Percentiles rank a stretch among this genome's conserved stretches.
phyloP scores from a whole-genome alignment of 352 stramenopile genomes.

The Phytophthora cactorum region DNA sequence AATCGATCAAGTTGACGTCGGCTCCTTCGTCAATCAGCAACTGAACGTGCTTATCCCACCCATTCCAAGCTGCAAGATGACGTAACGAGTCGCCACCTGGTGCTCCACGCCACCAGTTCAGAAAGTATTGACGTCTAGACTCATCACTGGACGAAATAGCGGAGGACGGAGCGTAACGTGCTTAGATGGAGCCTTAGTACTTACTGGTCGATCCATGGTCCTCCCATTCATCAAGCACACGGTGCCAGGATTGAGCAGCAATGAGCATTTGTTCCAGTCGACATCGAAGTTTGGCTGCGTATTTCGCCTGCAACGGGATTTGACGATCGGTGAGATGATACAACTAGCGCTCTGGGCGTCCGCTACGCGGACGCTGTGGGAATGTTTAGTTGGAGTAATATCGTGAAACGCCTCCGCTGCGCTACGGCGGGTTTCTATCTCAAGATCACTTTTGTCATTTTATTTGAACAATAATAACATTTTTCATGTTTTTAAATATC shows the following conservation, averaged over 20 bases:
- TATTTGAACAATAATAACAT: too few relatives aligned
- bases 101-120: slow-evolving; percentile 30
- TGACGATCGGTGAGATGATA: slow-evolving; percentile 13
- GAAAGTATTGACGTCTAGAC: slow-evolving; percentile 22
- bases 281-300: slow-evolving; percentile 42
- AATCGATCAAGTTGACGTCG: slow-evolving; percentile 62
- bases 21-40: slow-evolving; percentile 36
- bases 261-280: slow-evolving; percentile 28
- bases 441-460: too few relatives aligned
- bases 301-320: slow-evolving; percentile 44
- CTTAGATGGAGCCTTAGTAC: slow-evolving; percentile 34
- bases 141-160: slow-evolving; percentile 9
- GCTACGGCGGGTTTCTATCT: too few relatives aligned
- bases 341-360: too few relatives aligned
- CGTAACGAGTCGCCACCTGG: slow-evolving; percentile 55
- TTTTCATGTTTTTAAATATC: too few relatives aligned
- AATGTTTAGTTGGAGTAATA: too few relatives aligned
- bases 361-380: too few relatives aligned
- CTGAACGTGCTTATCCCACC: slow-evolving; percentile 35
- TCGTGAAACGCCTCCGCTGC: too few relatives aligned
- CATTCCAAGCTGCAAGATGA: slow-evolving; percentile 60
- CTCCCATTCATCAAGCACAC: slow-evolving; percentile 29
- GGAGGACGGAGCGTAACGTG: slow-evolving; percentile 16
- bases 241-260: slow-evolving; percentile 35
- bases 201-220: slow-evolving; percentile 4